Conservation (phyloP, 768 basidiomycete species). For the Grammothele lineata region DNA sequence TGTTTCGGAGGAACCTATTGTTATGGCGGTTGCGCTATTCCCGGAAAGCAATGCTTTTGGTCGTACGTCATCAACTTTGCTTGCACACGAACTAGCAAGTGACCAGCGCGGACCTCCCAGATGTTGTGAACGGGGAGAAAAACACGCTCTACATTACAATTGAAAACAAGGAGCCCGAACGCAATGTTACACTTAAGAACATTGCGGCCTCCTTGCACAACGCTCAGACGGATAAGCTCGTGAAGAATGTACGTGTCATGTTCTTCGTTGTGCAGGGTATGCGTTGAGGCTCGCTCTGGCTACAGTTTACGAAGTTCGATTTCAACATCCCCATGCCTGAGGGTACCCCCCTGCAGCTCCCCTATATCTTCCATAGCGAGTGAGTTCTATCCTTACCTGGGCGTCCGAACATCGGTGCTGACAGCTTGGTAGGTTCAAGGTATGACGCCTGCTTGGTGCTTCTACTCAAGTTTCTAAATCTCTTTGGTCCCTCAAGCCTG, state of each 20-base stretch:
- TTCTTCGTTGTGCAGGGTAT: background rate
- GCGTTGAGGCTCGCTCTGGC: background rate
- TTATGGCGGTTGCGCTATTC: slow-evolving; percentile 53
- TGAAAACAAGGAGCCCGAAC: slow-evolving; percentile 67
- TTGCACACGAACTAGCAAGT: background rate
- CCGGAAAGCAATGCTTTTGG: slow-evolving; percentile 72
- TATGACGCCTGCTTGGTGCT: slow-evolving; percentile 11
- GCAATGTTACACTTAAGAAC: slow-evolving; percentile 62
- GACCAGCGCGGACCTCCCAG: slow-evolving; percentile 33
- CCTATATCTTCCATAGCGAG: slow-evolving; percentile 81
- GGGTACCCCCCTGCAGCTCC: slow-evolving; percentile 57
- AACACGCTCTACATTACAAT: slow-evolving; percentile 62
- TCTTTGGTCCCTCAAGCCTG: slow-evolving; percentile 55
- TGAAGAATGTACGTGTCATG: slow-evolving; percentile 56
- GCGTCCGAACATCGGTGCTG: slow-evolving; percentile 1
- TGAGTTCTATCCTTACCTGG: slow-evolving; percentile 34
- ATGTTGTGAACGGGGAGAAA: slow-evolving; percentile 79
- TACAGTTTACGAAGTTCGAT: slow-evolving; percentile 54
- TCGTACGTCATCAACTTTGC: slow-evolving; percentile 44
- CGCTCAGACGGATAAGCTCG: slow-evolving; percentile 53
- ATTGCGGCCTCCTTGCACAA: slow-evolving; percentile 67
- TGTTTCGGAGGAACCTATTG: slow-evolving; percentile 59
- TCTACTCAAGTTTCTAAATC: no score
- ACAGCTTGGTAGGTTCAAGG: slow-evolving; percentile 11
- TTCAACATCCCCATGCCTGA: slow-evolving; percentile 51